Evolutionary conservation across 805 yeast species (phyloP).

Genomic region (Kodamaea kaohsiungensis): DNA sequence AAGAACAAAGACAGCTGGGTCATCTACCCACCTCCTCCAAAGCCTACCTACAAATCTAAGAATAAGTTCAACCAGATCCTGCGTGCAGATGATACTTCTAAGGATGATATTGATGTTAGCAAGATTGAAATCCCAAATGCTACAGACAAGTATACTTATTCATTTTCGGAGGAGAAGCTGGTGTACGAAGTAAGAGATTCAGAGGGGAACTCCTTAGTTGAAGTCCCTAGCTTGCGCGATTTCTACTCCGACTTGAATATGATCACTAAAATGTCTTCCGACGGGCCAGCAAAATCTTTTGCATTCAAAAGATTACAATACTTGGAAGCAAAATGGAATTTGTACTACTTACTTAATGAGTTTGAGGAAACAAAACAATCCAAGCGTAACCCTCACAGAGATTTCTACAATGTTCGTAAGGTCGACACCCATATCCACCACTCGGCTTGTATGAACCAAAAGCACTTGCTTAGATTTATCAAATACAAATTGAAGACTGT

Average conservation of each 20-base stretch:
- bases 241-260: slow-evolving; percentile 81
- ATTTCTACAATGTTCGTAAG: slow-evolving; percentile 92
- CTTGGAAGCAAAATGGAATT: slow-evolving; percentile 94
- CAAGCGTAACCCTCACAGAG: slow-evolving; percentile 94
- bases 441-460: slow-evolving; percentile 98
- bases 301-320: slow-evolving; percentile 93
- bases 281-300: slow-evolving; percentile 96
- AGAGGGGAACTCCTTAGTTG: slow-evolving; percentile 40
- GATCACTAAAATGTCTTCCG: slow-evolving; percentile 74
- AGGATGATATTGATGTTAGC: background rate
- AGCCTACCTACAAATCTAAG: slow-evolving; percentile 74
- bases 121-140: slow-evolving; percentile 56
- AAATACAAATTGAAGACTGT: slow-evolving; percentile 88
- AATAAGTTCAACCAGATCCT: slow-evolving; percentile 50
- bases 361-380: slow-evolving; percentile 90
- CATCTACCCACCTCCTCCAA: slow-evolving; percentile 92
- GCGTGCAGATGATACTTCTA: slow-evolving; percentile 43
- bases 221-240: slow-evolving; percentile 82
- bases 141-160: slow-evolving; percentile 42
- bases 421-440: slow-evolving; percentile 99
- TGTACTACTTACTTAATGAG: slow-evolving; percentile 85
- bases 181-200: slow-evolving; percentile 61
- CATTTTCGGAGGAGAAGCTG: slow-evolving; percentile 56
- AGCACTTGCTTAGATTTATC: slow-evolving; percentile 90
- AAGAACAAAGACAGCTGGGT: slow-evolving; percentile 73